Conservation (phyloP, 768 basidiomycete species). For the Mycena floridula region DNA sequence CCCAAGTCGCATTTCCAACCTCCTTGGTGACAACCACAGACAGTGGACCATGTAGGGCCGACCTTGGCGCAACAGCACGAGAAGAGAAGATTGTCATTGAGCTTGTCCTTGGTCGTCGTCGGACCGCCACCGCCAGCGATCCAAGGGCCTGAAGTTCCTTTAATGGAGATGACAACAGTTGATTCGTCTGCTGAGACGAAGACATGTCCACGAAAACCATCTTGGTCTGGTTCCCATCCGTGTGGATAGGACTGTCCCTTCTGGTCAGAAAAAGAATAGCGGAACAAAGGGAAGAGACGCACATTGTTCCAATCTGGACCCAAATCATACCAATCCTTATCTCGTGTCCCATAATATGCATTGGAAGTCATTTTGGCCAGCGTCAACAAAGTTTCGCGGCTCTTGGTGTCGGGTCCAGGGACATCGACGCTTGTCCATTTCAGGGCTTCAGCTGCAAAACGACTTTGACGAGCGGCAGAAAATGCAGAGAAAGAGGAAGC, state of each 20-base stretch:
- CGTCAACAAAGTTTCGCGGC: constrained; percentile 63
- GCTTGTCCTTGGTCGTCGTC: constrained; percentile 88
- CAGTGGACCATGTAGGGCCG: constrained; percentile 82
- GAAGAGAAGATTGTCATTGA: constrained; percentile 85
- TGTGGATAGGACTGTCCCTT: constrained; percentile 64
- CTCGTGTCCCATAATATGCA: constrained; percentile 74
- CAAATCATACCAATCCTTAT: constrained; percentile 77
- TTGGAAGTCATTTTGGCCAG: constrained; percentile 68
- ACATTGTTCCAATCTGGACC: constrained; percentile 67
- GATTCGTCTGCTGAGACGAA: constrained; percentile 75
- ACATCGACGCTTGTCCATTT: constrained; percentile 69
- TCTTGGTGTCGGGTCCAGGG: constrained; percentile 70
- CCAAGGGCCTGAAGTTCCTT: constrained; percentile 32
- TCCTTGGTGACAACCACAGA: constrained; percentile 80
- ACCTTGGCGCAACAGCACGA: constrained; percentile 94
- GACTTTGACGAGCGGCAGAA: too few relatives aligned
- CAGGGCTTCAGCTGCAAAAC: too few relatives aligned
- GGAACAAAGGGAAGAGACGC: constrained; percentile 13
- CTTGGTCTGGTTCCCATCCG: constrained; percentile 60
- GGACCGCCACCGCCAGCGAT: constrained; percentile 42
- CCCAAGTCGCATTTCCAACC: constrained; percentile 69
- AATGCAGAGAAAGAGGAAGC: too few relatives aligned
- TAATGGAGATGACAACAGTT: constrained; percentile 84
- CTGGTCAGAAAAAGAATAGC: constrained; percentile 1
- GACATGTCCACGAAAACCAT: constrained; percentile 89